Evolutionary conservation across 1,284 basidiomycete species (phyloP), one percentile per base, ranked within the genome.

Genomic region (Ceratobasidium sp.): DNA sequence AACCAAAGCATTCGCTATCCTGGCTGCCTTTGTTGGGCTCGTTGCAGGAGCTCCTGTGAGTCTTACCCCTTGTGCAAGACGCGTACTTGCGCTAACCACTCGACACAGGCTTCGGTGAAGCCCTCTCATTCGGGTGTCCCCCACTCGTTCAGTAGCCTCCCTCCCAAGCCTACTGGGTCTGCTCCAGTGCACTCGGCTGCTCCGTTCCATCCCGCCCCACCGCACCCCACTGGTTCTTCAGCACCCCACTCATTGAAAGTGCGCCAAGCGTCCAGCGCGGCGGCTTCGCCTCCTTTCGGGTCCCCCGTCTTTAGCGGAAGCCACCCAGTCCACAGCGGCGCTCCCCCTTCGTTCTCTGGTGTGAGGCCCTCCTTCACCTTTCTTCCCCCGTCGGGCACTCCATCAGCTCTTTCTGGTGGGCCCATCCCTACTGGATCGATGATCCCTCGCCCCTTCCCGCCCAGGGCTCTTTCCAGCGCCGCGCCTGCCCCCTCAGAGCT

Each of bases 41-140:
- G 48, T 29, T 14, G 29, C 31, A 27, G 63, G 56, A 59, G 56
- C 56, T 59, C 29, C 63, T 29, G 63, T 65, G 33, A 65, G 63
- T 22, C 47, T 65, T 15, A 22, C 31, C 11, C 0, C 29, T 47
- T 29, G 8, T 44, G 27, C 19, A 17, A 14, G 27, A 9, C 4
- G 15, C 6, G 22, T 27, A 11, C 4, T 6, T 9, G 31, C 27
- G 44, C 63, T 65, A 33, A 65, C 17, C n/a, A 33, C 15, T n/a
- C 31, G 15, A 47, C 63, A 1, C 36, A 65, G 63, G 63, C 63
- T 22, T 31, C 47, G 2, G 48, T 65, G 5, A 33, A 29, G 22
- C 63, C 63, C 14, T 65, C 63, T 47, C 47, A 53, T 47, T 47
- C 47, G 22, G 63, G 63, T 14, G 44, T 31, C 9, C 63, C 63